Percentiles rank a stretch among this genome's conserved stretches.
Conservation (phyloP, 2,329 filamentous ascomycete genomes). For the Aspergillus quadrilineatus region DNA sequence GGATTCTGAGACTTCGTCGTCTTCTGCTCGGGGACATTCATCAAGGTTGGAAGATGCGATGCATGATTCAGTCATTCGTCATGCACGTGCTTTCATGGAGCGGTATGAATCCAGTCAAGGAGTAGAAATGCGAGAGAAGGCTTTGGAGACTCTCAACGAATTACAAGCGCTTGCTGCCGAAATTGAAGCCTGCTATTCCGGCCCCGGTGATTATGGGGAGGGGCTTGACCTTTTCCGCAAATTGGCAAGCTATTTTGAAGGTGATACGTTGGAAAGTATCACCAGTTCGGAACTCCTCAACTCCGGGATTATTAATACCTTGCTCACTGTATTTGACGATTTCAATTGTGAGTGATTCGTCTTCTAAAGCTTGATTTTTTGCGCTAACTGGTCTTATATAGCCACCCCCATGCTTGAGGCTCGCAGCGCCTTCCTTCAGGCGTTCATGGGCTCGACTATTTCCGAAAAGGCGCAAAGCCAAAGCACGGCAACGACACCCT, state of each 20-base stretch:
- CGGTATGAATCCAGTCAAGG: slow-evolving; percentile 76
- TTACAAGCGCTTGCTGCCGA: slow-evolving; percentile 70
- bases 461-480: slow-evolving; percentile 60
- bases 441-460: slow-evolving; percentile 80
- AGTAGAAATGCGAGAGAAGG: slow-evolving; percentile 74
- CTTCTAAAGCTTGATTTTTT: not conserved
- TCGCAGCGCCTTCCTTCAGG: slow-evolving; percentile 79
- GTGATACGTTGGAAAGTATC: slow-evolving; percentile 84
- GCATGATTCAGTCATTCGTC: slow-evolving; percentile 69
- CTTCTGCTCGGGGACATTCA: slow-evolving; percentile 42
- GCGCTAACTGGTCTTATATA: slow-evolving; percentile 9
- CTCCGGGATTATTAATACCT: slow-evolving; percentile 80
- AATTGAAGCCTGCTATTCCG: slow-evolving; percentile 66
- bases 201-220: slow-evolving; percentile 43
- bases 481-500: slow-evolving; percentile 72
- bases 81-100: slow-evolving; percentile 81
- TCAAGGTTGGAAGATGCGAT: slow-evolving; percentile 51
- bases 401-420: slow-evolving; percentile 51
- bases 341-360: slow-evolving; percentile 48
- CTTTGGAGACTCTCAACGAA: slow-evolving; percentile 69
- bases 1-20: slow-evolving; percentile 66
- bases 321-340: slow-evolving; percentile 79
- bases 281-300: slow-evolving; percentile 93
- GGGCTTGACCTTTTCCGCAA: slow-evolving; percentile 69
- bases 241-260: slow-evolving; percentile 81